Percentiles rank a stretch among this genome's conserved stretches.
Evolutionary conservation across 2,329 filamentous ascomycete species (phyloP).

Genomic region (Hymenoscyphus scutula): DNA sequence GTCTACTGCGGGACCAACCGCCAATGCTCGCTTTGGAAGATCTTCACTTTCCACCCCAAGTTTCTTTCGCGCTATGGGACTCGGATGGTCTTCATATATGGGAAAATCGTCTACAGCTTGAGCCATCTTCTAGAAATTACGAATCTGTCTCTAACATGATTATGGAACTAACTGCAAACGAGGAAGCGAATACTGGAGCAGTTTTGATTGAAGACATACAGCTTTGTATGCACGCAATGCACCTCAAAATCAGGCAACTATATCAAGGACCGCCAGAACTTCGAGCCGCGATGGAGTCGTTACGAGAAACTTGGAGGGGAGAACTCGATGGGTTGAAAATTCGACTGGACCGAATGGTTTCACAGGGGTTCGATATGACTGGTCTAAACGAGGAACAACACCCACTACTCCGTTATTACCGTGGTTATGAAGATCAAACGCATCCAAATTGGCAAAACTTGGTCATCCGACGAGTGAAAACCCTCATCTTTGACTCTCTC

Average conservation of each 20-base stretch:
- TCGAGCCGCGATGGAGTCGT: constrained; percentile 15
- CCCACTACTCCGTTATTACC: constrained; percentile 26
- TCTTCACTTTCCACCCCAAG: constrained; percentile 38
- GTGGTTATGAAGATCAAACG: constrained; percentile 26
- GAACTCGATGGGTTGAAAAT: constrained; percentile 25
- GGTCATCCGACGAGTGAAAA: constrained; percentile 32
- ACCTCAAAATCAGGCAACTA: constrained; percentile 24
- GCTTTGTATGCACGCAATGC: constrained; percentile 28
- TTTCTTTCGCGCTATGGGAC: constrained; percentile 40
- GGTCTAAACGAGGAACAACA: constrained; percentile 18
- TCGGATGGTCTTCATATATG: constrained; percentile 40
- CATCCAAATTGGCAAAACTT: constrained; percentile 21
- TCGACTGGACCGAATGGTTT: constrained; percentile 19
- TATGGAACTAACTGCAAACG: constrained; percentile 11
- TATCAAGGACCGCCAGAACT: constrained; percentile 8
- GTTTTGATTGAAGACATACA: constrained; percentile 31
- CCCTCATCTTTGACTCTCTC: constrained; percentile 35
- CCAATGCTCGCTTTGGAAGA: constrained; percentile 39
- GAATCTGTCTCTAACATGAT: constrained; percentile 23
- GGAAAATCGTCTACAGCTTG: constrained; percentile 36
- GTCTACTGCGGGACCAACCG: constrained; percentile 36
- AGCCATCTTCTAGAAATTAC: constrained; percentile 36
- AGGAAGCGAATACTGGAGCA: constrained; percentile 7
- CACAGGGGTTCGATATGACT: constrained; percentile 8
- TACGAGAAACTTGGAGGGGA: constrained; percentile 21